A percentile compares a stretch with the other conserved stretches of the same genome.
These are phyloP conservation scores for Hymenoscyphus repandus DNA, from an alignment of 2,329 filamentous ascomycete species.

Conservation along the genomic window DNA sequence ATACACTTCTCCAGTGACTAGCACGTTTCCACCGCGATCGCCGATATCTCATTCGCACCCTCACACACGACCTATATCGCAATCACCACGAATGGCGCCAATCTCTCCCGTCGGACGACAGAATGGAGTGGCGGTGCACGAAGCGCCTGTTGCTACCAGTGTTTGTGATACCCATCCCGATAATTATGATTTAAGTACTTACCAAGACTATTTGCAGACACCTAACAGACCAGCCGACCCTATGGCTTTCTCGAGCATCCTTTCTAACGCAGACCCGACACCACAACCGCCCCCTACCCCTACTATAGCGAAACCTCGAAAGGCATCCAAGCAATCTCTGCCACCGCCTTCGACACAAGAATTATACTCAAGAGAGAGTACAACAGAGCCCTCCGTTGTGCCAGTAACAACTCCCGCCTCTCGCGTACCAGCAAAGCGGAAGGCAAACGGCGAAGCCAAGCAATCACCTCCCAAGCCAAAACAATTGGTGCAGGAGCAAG, in stretches of 20 bases:
- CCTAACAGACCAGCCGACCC: slow-evolving; percentile 73
- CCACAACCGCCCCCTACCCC: slow-evolving; percentile 42
- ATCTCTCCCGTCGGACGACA: slow-evolving; percentile 46
- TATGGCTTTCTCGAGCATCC: slow-evolving; percentile 95
- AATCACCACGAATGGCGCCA: slow-evolving; percentile 29
- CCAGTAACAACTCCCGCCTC: slow-evolving; percentile 36
- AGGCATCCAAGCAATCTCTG: slow-evolving; percentile 22
- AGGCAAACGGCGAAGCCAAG: slow-evolving; percentile 48
- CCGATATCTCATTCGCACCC: slow-evolving; percentile 45
- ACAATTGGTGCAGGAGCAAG: slow-evolving; percentile 51
- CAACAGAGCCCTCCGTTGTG: slow-evolving; percentile 45
- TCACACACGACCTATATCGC: slow-evolving; percentile 25
- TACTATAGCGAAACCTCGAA: slow-evolving; percentile 23
- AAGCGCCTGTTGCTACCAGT: slow-evolving; percentile 20
- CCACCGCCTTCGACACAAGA: slow-evolving; percentile 19
- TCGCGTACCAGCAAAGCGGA: slow-evolving; percentile 38
- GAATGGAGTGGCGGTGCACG: slow-evolving; percentile 35
- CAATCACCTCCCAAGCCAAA: slow-evolving; percentile 44
- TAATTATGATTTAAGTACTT: slow-evolving; percentile 7
- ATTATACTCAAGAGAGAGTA: slow-evolving; percentile 26
- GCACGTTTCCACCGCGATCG: slow-evolving; percentile 44
- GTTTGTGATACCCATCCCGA: slow-evolving; percentile 17
- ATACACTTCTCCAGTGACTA: slow-evolving; percentile 44
- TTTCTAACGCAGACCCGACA: slow-evolving; percentile 71
- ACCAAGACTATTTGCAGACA: slow-evolving; percentile 44